These are phyloP conservation scores for Lagenidium sp. DNA, from an alignment of 352 stramenopile species.

Conservation along the genomic window DNA sequence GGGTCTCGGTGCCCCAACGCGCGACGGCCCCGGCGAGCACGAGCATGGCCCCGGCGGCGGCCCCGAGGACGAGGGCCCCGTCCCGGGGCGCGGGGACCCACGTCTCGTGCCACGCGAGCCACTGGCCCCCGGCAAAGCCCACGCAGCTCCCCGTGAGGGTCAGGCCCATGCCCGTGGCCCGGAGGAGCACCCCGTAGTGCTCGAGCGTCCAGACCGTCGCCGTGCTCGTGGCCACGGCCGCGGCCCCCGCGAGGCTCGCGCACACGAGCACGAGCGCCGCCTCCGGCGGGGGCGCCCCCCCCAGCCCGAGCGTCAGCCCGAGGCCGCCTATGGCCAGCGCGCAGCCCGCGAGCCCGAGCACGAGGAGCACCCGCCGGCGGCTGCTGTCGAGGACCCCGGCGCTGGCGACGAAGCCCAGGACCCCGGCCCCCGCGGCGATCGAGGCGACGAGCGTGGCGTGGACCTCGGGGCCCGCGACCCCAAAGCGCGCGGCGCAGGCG, in stretches of 20 bases:
- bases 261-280: not conserved
- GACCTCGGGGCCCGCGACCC: not conserved
- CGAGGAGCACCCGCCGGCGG: conserved; percentile 9
- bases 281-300: not conserved
- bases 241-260: conserved; percentile 4
- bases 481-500: conserved; percentile 4
- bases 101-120: conserved; percentile 5
- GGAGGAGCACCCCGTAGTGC: conserved; percentile 14
- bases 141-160: conserved; percentile 6
- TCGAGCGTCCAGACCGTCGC: conserved; percentile 12
- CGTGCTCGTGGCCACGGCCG: conserved; percentile 1
- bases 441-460: conserved; percentile 3
- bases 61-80: conserved; percentile 7
- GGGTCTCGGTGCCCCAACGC: conserved; percentile 7
- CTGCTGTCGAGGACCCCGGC: conserved; percentile 8
- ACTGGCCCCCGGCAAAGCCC: conserved; percentile 6
- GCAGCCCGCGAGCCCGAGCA: conserved; percentile 8
- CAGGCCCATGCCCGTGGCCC: conserved; percentile 14
- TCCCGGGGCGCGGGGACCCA: not conserved
- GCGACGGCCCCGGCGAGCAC: conserved; percentile 4
- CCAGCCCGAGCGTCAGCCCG: conserved; percentile 4
- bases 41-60: conserved; percentile 1
- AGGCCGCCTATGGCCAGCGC: conserved; percentile 9
- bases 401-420: conserved; percentile 2
- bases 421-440: not conserved